phyloP scores from a whole-genome alignment of 1,284 basidiomycete species.

The Caloboletus inedulis region DNA sequence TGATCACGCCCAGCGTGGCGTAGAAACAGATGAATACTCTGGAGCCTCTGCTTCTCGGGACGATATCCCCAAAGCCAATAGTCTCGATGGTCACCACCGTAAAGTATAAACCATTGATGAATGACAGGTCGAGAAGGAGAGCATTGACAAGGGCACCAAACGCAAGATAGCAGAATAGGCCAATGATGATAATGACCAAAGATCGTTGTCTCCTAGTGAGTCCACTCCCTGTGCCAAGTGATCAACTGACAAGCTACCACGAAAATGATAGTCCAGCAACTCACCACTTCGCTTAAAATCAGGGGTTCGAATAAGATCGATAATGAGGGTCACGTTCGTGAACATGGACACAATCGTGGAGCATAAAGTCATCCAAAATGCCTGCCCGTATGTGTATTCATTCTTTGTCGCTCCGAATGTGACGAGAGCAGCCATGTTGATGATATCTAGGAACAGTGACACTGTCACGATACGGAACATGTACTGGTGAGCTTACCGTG shows the following conservation, averaged over 20 bases:
- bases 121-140: constrained; percentile 56
- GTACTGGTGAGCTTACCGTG: constrained; percentile 50
- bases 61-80: constrained; percentile 80
- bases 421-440: constrained; percentile 64
- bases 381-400: constrained; percentile 68
- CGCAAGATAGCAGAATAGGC: constrained; percentile 70
- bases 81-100: constrained; percentile 70
- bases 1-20: constrained; percentile 57
- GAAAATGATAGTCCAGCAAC: constrained; percentile 12
- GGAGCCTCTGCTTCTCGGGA: constrained; percentile 46
- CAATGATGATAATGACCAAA: constrained; percentile 74
- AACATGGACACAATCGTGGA: constrained; percentile 67
- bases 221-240: constrained; percentile 55
- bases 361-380: constrained; percentile 81
- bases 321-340: constrained; percentile 68
- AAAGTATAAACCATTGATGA: constrained; percentile 71
- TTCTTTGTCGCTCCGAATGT: constrained; percentile 67
- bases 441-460: constrained; percentile 47
- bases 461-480: background rate
- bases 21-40: constrained; percentile 60
- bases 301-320: constrained; percentile 57
- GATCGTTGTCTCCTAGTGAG: constrained; percentile 78
- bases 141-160: constrained; percentile 62
- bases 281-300: constrained; percentile 68
- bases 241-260: background rate